Evolutionary conservation across 2,329 filamentous ascomycete genomes (phyloP).

Genomic region (Colletotrichum scovillei): DNA sequence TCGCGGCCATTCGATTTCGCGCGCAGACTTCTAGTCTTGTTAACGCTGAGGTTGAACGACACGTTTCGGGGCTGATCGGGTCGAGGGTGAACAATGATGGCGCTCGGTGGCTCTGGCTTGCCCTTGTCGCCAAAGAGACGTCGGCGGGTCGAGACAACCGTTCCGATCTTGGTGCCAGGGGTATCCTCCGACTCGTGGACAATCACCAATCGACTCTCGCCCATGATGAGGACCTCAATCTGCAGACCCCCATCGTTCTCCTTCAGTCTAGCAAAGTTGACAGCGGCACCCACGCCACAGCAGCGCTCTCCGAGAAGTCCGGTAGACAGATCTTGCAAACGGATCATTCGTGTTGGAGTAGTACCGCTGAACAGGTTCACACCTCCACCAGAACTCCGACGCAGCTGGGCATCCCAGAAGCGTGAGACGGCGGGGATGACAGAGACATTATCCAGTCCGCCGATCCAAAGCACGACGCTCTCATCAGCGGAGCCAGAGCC

Average conservation of each 20-base stretch:
- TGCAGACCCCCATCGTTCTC: constrained; percentile 56
- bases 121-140: constrained; percentile 42
- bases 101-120: constrained; percentile 56
- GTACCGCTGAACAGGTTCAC: constrained; percentile 67
- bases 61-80: constrained; percentile 50
- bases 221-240: constrained; percentile 65
- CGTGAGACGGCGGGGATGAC: constrained; percentile 65
- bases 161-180: constrained; percentile 54
- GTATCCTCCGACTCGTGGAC: constrained; percentile 65
- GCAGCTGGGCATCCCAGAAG: constrained; percentile 71
- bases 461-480: constrained; percentile 67
- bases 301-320: constrained; percentile 69
- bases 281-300: constrained; percentile 60
- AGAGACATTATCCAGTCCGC: constrained; percentile 66
- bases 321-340: constrained; percentile 62
- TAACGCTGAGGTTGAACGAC: constrained; percentile 63
- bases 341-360: constrained; percentile 66
- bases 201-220: constrained; percentile 66
- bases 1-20: constrained; percentile 20
- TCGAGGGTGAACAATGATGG: constrained; percentile 67
- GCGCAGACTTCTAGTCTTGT: constrained; percentile 42
- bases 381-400: constrained; percentile 60
- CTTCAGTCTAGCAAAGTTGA: constrained; percentile 45
- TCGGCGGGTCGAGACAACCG: constrained; percentile 46
- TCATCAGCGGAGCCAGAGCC: constrained; percentile 61